phyloP scores from a whole-genome alignment of 2,329 filamentous ascomycete species.

The Leptosphaerulina australis region DNA sequence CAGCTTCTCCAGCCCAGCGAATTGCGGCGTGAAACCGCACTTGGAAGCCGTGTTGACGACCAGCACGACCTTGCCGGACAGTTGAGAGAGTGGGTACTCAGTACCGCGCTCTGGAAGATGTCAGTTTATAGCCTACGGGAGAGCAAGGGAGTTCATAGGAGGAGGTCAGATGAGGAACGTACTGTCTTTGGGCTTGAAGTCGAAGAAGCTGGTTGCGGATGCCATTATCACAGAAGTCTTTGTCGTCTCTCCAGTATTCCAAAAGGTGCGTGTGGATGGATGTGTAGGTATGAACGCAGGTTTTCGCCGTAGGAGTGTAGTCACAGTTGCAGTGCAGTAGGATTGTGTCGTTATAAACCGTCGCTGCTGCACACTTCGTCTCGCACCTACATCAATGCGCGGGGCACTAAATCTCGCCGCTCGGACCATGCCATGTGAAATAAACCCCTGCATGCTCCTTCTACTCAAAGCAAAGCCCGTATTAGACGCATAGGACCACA shows the following conservation, averaged over 20 bases:
- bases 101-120: conserved; percentile 70
- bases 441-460: not conserved
- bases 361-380: conserved; percentile 1
- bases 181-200: conserved; percentile 85
- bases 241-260: conserved; percentile 12
- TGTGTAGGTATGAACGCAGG: not conserved
- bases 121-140: conserved; percentile 1
- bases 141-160: not conserved
- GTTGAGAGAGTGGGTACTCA: conserved; percentile 70
- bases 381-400: conserved; percentile 9
- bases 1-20: conserved; percentile 85
- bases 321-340: not conserved
- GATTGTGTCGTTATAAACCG: conserved; percentile 12
- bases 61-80: conserved; percentile 91
- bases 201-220: conserved; percentile 75
- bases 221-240: conserved; percentile 65
- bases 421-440: conserved; percentile 21
- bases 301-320: not conserved
- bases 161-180: conserved; percentile 46
- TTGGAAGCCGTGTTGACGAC: conserved; percentile 98
- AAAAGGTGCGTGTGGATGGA: not conserved
- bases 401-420: conserved; percentile 15
- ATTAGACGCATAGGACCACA: conserved; percentile 4
- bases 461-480: not conserved
- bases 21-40: conserved; percentile 98